Conservation (phyloP, 1,284 basidiomycete species). For the Tilletia indica region DNA sequence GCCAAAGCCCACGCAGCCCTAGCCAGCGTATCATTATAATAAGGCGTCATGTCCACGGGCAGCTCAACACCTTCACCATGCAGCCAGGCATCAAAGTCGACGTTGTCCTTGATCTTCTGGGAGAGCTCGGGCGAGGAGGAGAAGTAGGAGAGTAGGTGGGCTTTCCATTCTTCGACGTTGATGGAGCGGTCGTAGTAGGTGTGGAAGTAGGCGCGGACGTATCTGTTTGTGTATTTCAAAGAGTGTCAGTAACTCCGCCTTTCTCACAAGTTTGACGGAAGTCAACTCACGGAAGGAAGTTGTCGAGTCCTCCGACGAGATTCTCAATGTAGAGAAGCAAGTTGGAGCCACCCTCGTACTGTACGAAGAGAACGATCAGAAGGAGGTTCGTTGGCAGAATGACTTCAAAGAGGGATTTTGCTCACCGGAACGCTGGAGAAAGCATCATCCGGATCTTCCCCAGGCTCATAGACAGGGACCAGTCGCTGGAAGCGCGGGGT, state of each 20-base stretch:
- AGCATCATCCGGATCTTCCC: conserved; percentile 65
- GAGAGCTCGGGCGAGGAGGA: conserved; percentile 60
- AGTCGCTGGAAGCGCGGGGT: conserved; percentile 77
- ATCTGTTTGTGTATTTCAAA: conserved; percentile 48
- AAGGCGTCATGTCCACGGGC: conserved; percentile 69
- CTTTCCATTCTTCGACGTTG: conserved; percentile 82
- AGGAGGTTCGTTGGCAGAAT: conserved; percentile 63
- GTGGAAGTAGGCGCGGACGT: conserved; percentile 70
- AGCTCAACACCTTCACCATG: conserved; percentile 75
- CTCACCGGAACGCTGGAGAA: conserved; percentile 31
- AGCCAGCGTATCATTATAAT: conserved; percentile 77
- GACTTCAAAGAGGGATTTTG: conserved; percentile 22
- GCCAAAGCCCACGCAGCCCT: conserved; percentile 68
- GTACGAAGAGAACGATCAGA: conserved; percentile 61
- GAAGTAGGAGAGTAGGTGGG: conserved; percentile 78
- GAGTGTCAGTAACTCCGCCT: not conserved
- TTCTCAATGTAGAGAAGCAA: conserved; percentile 69
- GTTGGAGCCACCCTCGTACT: conserved; percentile 75
- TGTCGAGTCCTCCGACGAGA: conserved; percentile 79
- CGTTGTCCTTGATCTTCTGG: conserved; percentile 63
- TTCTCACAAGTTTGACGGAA: not conserved
- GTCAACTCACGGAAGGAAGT: conserved; percentile 53
- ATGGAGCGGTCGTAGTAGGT: conserved; percentile 70
- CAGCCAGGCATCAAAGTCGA: conserved; percentile 78
- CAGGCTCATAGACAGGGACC: conserved; percentile 76